Percentiles rank a stretch among this genome's conserved stretches.
phyloP scores from a whole-genome alignment of 768 basidiomycete genomes.

The Phylloporus rhodoxanthus region DNA sequence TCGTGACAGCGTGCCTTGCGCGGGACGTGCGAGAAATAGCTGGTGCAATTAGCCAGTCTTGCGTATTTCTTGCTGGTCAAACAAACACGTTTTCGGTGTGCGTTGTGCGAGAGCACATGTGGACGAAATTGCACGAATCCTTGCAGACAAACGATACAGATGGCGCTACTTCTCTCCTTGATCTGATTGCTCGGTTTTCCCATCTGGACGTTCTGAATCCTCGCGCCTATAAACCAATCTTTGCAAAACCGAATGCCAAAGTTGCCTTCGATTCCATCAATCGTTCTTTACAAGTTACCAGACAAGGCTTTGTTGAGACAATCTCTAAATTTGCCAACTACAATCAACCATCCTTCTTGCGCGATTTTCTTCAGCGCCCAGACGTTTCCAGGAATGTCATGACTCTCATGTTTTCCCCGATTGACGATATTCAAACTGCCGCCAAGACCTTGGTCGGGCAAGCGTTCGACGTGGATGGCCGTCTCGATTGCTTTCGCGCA shows the following conservation, averaged over 20 bases:
- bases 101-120: slow-evolving; percentile 52
- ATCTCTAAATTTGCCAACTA: slow-evolving; percentile 64
- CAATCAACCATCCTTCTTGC: slow-evolving; percentile 44
- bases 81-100: slow-evolving; percentile 31
- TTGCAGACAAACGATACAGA: slow-evolving; percentile 54
- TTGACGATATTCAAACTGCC: slow-evolving; percentile 64
- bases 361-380: slow-evolving; percentile 49
- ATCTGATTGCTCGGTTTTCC: slow-evolving; percentile 51
- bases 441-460: slow-evolving; percentile 78
- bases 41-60: slow-evolving; percentile 30
- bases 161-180: slow-evolving; percentile 54
- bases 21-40: slow-evolving; percentile 33
- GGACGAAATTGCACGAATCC: slow-evolving; percentile 60
- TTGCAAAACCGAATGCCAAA: slow-evolving; percentile 29
- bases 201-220: slow-evolving; percentile 61
- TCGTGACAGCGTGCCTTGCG: slow-evolving; percentile 33
- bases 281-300: slow-evolving; percentile 47
- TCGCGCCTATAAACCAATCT: slow-evolving; percentile 40
- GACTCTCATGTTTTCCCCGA: slow-evolving; percentile 75
- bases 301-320: slow-evolving; percentile 55
- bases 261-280: slow-evolving; percentile 54
- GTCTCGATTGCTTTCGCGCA: slow-evolving; percentile 80
- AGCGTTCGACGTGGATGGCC: slow-evolving; percentile 84
- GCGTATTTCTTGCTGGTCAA: slow-evolving; percentile 27
- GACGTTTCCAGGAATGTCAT: slow-evolving; percentile 57